Evolutionary conservation across 768 basidiomycete species (phyloP), one percentile per base, ranked within the genome.

Genomic region (Pleurotus platypus): DNA sequence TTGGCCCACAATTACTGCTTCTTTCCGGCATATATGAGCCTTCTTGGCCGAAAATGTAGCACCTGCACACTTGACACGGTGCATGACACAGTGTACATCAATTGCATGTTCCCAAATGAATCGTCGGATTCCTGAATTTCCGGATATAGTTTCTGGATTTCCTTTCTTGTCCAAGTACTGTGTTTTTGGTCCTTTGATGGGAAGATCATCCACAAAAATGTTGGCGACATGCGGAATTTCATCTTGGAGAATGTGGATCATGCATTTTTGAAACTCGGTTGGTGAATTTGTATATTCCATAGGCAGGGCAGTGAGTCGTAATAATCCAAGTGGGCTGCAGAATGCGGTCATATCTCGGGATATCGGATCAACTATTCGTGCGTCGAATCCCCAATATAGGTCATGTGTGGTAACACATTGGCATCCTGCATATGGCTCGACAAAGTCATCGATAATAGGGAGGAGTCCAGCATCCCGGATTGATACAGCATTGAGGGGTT

Each of bases 51-150:
- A 69, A 20, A 77, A 63, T 0, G 69, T 74, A 0, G 60, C 67
- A 6, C 74, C 67, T 0, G 63, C 51, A 26, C 69, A 63, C 20
- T 67, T 58, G 2, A 72, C 53, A 0, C 58, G 38, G 6, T 72
- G 68, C 7, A 72, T 37, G 4, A 76, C 59, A 0, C 63, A 45
- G 39, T 76, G 65, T 11, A 72, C 46, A 48, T 67, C 62, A 1
- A 38, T 5, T 1, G 68, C 64, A 55, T 75, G 69, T 49, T 77
- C 70, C 65, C 69, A 77, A 1, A 78, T 66, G 35, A 76, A 77
- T 0, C 62, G 45, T 2, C 62, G 46, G 22, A 67, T 67, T 20
- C 56, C 62, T 24, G 63, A 48, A 43, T 67, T 66, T 18, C 62
- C 63, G 9, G 26, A 4, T 0, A 66, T 22, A 5, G 38, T 20